Percentiles rank a stretch among this genome's conserved stretches.
Evolutionary conservation across 2,329 filamentous ascomycete genomes (phyloP).

Genomic region (Colletotrichum endophyticum): DNA sequence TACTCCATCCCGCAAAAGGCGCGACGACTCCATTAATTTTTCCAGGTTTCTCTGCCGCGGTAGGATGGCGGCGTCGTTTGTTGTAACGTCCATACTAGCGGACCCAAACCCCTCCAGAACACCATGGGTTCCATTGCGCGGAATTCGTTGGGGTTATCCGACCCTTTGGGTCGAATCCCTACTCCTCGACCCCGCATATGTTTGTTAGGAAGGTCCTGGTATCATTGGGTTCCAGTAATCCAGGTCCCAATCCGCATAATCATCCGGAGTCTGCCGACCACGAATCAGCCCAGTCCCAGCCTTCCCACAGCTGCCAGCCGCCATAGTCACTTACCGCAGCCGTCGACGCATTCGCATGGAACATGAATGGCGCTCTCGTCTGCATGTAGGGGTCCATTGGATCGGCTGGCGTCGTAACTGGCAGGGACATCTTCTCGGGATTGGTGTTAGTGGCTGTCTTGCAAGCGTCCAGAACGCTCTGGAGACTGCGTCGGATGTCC

Average conservation of each 20-base stretch:
- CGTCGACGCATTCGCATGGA: conserved; percentile 32
- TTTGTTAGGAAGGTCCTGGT: not conserved
- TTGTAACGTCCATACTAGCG: not conserved
- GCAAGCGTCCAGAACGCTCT: conserved; percentile 48
- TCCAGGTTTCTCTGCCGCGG: not conserved
- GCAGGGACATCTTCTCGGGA: conserved; percentile 37
- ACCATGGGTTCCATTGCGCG: not conserved
- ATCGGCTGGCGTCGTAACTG: conserved; percentile 7
- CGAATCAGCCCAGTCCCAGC: conserved; percentile 37
- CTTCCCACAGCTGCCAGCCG: conserved; percentile 45
- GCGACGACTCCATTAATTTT: not conserved
- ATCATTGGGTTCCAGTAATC: conserved; percentile 17
- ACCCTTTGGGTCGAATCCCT: not conserved
- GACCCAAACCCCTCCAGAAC: not conserved
- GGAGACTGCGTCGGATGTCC: conserved; percentile 45
- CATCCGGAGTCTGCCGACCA: conserved; percentile 21
- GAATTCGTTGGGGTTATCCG: not conserved
- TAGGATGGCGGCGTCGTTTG: not conserved
- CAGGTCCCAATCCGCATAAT: conserved; percentile 21
- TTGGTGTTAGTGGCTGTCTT: conserved; percentile 48
- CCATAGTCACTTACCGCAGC: conserved; percentile 31
- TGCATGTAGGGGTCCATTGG: conserved; percentile 23
- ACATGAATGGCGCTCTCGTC: conserved; percentile 27
- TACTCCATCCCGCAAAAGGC: not conserved
- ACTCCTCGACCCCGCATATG: not conserved